Evolutionary conservation across 139 green algal species (phyloP).

Genomic region (Pleodorina starrii): DNA sequence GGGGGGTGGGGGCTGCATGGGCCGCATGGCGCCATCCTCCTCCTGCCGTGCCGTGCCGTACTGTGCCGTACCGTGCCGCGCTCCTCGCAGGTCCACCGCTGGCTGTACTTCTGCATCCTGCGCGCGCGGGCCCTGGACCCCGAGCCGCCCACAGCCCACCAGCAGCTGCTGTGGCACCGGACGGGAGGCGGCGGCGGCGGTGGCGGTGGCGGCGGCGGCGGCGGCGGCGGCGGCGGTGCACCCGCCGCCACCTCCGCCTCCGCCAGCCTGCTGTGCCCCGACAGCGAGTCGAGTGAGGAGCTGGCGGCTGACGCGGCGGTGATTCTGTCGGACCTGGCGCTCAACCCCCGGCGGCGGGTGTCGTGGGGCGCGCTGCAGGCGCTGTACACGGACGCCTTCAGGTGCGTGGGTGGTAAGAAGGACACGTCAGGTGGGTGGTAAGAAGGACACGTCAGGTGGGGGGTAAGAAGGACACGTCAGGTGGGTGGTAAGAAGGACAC

Average conservation of each 20-base stretch:
- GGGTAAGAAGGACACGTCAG: no score
- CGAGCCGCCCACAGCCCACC: neutral
- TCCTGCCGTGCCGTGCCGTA: neutral
- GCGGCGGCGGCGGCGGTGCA: neutral
- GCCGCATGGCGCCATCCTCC: no score
- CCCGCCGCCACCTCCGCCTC: neutral
- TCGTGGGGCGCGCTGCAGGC: constrained; percentile 9
- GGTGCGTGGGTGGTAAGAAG: neutral
- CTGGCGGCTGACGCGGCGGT: neutral
- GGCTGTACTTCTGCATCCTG: constrained; percentile 32
- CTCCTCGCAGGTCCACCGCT: constrained; percentile 10
- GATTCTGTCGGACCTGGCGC: constrained; percentile 16
- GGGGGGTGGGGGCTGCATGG: no score
- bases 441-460: no score
- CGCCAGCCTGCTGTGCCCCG: neutral
- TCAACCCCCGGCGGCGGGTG: neutral
- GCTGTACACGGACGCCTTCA: neutral
- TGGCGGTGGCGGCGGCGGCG: no score
- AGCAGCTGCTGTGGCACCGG: neutral
- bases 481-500: no score
- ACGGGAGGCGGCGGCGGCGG: no score
- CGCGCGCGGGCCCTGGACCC: neutral
- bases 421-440: no score
- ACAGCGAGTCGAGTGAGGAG: neutral
- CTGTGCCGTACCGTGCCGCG: neutral